Evolutionary conservation across 805 yeast species (phyloP).

Genomic region (Saccharomycopsis schoenii): DNA sequence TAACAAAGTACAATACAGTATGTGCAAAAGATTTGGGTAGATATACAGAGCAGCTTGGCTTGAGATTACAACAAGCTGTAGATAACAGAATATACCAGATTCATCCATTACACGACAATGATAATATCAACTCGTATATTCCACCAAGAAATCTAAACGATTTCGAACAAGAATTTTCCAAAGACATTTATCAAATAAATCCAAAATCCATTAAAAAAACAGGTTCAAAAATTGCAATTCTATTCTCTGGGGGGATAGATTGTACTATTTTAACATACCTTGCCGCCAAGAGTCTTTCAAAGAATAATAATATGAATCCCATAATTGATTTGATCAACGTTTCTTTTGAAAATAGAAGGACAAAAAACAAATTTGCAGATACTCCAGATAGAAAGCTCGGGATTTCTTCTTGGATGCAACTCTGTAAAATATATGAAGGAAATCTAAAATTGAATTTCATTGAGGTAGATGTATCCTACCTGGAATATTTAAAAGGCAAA

Average conservation of each 20-base stretch:
- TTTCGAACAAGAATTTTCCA: background rate
- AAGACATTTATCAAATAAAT: background rate
- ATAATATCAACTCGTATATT: conserved; percentile 19
- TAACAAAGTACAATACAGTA: background rate
- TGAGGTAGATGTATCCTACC: conserved; percentile 67
- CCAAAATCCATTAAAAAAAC: background rate
- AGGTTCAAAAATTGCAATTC: conserved; percentile 38
- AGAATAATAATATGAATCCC: conserved; percentile 18
- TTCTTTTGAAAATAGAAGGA: conserved; percentile 84
- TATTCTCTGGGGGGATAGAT: conserved; percentile 94
- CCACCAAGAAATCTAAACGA: conserved; percentile 2
- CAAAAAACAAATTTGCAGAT: conserved; percentile 44
- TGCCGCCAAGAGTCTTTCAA: conserved; percentile 24
- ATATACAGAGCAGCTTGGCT: background rate
- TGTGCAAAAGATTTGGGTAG: background rate
- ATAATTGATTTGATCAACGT: conserved; percentile 77
- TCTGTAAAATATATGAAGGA: conserved; percentile 34
- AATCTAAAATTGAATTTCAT: conserved; percentile 37
- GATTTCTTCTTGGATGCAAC: conserved; percentile 43
- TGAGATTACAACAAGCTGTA: background rate
- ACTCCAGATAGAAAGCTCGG: conserved; percentile 86
- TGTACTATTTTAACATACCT: conserved; percentile 72
- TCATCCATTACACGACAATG: conserved; percentile 6
- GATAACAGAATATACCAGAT: background rate
- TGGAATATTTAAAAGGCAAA: conserved; percentile 45